phyloP scores from a whole-genome alignment of 805 yeast species.

The Starmera dryadoides region DNA sequence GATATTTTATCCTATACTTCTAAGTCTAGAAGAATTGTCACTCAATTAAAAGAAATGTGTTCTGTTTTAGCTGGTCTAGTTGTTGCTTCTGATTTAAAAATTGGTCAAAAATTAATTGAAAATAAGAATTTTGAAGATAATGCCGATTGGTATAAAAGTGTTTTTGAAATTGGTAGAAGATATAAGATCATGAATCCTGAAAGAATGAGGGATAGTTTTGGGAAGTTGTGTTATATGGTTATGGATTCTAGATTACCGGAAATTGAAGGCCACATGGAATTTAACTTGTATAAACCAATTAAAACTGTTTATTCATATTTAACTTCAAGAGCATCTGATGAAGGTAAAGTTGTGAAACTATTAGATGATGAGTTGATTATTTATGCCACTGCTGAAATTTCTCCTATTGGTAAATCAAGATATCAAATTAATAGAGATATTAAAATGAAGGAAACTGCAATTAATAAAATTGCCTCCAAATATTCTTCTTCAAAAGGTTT shows the following conservation, averaged over 20 bases:
- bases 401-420: conserved; percentile 52
- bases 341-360: conserved; percentile 29
- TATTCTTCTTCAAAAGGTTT: conserved; percentile 36
- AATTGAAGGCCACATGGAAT: conserved; percentile 62
- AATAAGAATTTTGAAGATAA: conserved; percentile 63
- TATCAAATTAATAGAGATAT: conserved; percentile 49
- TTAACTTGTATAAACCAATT: conserved; percentile 68
- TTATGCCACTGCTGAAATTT: conserved; percentile 62
- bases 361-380: conserved; percentile 53
- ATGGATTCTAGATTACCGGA: conserved; percentile 79
- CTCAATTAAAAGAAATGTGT: conserved; percentile 68
- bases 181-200: conserved; percentile 84
- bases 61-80: conserved; percentile 73
- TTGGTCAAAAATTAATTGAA: conserved; percentile 57
- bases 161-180: conserved; percentile 74
- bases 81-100: conserved; percentile 68
- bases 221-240: conserved; percentile 75
- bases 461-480: conserved; percentile 47
- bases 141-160: conserved; percentile 62
- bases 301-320: conserved; percentile 50
- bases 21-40: conserved; percentile 63
- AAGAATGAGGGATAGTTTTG: conserved; percentile 70
- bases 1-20: conserved; percentile 63
- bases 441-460: conserved; percentile 59
- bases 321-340: conserved; percentile 30